Percentiles rank a stretch among this genome's conserved stretches.
These are phyloP conservation scores for Phialophora verrucosa DNA, from an alignment of 2,329 filamentous ascomycete genomes.

Conservation along the genomic window DNA sequence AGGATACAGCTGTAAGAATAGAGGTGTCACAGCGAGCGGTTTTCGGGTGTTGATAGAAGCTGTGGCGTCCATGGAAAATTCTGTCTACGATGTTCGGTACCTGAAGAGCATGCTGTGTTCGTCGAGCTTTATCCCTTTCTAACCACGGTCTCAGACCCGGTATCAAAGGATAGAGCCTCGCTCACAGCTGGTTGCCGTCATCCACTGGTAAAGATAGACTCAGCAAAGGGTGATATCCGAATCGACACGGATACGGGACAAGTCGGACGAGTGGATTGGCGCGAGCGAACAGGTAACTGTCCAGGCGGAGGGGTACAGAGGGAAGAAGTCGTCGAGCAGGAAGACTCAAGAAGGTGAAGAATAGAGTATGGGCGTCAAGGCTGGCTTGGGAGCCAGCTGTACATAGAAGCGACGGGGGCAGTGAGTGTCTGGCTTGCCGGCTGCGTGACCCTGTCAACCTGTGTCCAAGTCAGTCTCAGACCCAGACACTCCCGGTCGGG, in stretches of 20 bases:
- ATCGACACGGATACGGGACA: constrained; percentile 24
- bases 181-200: constrained; percentile 4
- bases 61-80: constrained; percentile 37
- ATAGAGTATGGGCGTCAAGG: constrained; percentile 3
- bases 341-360: constrained; percentile 3
- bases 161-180: constrained; percentile 7
- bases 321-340: constrained; percentile 1
- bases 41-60: constrained; percentile 19
- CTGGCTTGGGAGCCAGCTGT: constrained; percentile 11
- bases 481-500: constrained; percentile 5
- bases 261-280: constrained; percentile 29
- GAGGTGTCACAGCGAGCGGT: constrained; percentile 27
- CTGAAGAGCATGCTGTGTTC: constrained; percentile 29
- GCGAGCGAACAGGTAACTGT: constrained; percentile 2
- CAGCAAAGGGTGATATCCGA: constrained; percentile 14
- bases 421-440: constrained; percentile 13
- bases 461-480: constrained; percentile 10
- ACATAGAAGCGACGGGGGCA: background rate
- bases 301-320: constrained; percentile 5
- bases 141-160: background rate
- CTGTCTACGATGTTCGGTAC: constrained; percentile 25
- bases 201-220: constrained; percentile 13
- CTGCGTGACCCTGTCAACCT: background rate
- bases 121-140: constrained; percentile 15
- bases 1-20: constrained; percentile 10